Evolutionary conservation across 148 eudicot species (phyloP), one percentile per base, ranked within the genome.

Genomic region (Rhododendron kiyosumense): DNA sequence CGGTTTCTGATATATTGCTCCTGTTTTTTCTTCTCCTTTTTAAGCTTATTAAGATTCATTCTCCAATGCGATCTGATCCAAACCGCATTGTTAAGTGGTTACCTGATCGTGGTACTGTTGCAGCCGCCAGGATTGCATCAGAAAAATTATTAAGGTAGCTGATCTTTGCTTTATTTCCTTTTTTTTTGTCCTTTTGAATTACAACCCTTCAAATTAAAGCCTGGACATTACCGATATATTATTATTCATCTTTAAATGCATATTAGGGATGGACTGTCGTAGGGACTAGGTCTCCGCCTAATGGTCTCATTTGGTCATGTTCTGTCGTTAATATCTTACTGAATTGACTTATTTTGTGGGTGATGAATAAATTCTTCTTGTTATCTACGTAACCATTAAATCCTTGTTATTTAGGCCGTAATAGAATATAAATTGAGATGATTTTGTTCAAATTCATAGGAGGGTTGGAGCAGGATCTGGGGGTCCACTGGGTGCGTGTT

Each of bases 61-160:
- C 99, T 89, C 99, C 99, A 43, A 91, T 95, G 98, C 98, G 98
- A 57, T 87, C 96, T 82, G 94, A 95, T 88, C 99, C 94, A 84
- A 89, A 94, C 81, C 99, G 99, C 87, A 88, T 86, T 43, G 92
- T 97, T 81, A 97, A 93, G 93, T 90, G 94, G 94, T 91, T 94
- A 86, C 98, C 99, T 54, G 92, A 92, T 89, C 93, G 52, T 57
- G 83, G 85, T 61, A 90, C 89, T 48, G 73, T 97, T 46, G 76
- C 90, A 88, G 98, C 96, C 77, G 98, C 98, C 61, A 92, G 95
- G 89, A 86, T 90, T 87, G 98, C 98, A 81, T 92, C 99, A 26
- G 98, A 95, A 84, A 95, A 93, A 85, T 10, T 97, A 59, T 88
- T 95, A 73, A 89, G 93, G 99, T 97, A 92, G 87, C 71, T 88